These are phyloP conservation scores for Sanghuangporus weigelae DNA, from an alignment of 1,284 basidiomycete species.

Conservation along the genomic window DNA sequence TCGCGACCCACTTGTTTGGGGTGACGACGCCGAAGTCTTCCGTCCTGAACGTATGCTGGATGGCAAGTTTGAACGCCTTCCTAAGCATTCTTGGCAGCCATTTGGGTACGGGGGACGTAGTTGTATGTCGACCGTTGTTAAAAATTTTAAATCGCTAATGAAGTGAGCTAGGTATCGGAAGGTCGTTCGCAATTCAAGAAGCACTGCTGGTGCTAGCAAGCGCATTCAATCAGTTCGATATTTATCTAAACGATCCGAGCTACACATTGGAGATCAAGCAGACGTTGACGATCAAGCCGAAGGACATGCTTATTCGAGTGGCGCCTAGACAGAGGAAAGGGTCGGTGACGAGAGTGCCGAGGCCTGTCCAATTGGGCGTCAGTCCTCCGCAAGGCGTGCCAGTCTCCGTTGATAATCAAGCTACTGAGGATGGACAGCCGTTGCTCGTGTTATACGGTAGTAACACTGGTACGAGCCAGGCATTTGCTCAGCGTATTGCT, in stretches of 20 bases:
- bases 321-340: slow-evolving; percentile 27
- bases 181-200: slow-evolving; percentile 47
- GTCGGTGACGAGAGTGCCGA: not conserved
- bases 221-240: slow-evolving; percentile 41
- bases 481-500: slow-evolving; percentile 44
- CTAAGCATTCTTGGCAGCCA: slow-evolving; percentile 44
- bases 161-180: slow-evolving; percentile 26
- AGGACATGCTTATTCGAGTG: slow-evolving; percentile 37
- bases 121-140: slow-evolving; percentile 22
- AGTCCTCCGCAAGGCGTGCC: not conserved
- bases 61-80: slow-evolving; percentile 39
- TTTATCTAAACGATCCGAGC: slow-evolving; percentile 36
- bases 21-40: slow-evolving; percentile 41
- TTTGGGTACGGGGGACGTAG: slow-evolving; percentile 39
- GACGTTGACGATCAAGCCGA: slow-evolving; percentile 45
- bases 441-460: slow-evolving; percentile 43
- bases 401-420: not conserved
- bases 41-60: slow-evolving; percentile 45
- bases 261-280: slow-evolving; percentile 41
- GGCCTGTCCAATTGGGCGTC: not conserved
- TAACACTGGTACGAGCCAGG: slow-evolving; percentile 48
- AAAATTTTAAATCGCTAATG: no score
- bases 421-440: slow-evolving; percentile 19
- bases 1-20: slow-evolving; percentile 43
- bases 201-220: slow-evolving; percentile 36